Evolutionary conservation across 257 asterid genomes (phyloP).

Genomic region (Vinca minor): DNA sequence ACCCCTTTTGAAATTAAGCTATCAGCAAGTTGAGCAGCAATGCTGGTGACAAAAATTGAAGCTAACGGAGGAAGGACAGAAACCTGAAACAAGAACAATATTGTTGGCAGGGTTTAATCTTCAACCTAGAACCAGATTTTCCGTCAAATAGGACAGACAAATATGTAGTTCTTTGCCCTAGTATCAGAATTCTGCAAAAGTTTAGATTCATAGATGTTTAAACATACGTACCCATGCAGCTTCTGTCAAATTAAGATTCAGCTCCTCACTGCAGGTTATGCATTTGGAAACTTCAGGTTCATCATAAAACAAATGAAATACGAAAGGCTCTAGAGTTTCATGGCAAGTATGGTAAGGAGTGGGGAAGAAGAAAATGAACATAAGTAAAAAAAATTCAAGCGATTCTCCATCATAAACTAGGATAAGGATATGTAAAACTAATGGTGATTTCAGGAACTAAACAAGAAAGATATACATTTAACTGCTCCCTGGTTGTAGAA

Average conservation of each 20-base stretch:
- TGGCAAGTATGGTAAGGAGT: neutral
- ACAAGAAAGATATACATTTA: neutral
- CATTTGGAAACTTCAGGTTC: conserved; percentile 17
- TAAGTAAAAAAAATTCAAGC: neutral
- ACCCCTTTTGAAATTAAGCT: conserved; percentile 74
- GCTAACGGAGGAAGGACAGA: conserved; percentile 96
- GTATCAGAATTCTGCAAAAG: neutral
- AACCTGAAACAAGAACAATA: conserved; percentile 46
- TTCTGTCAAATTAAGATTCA: conserved; percentile 79
- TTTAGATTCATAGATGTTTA: conserved; percentile 9
- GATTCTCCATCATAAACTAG: neutral
- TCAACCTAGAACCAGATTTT: neutral
- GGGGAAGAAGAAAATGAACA: neutral
- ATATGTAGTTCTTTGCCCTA: neutral
- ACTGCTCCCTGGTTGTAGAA: neutral
- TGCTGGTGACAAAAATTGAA: conserved; percentile 70
- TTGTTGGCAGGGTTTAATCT: neutral
- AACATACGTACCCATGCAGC: conserved; percentile 95
- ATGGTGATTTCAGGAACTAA: neutral
- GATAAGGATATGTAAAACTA: neutral
- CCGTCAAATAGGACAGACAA: neutral
- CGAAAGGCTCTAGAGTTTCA: conserved; percentile 1
- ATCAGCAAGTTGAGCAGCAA: conserved; percentile 93
- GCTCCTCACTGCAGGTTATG: conserved; percentile 76
- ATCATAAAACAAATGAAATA: conserved; percentile 5